Percentiles rank a stretch among this genome's conserved stretches.
phyloP scores from a whole-genome alignment of 2,329 filamentous ascomycete genomes.

The Colletotrichum lupini region DNA sequence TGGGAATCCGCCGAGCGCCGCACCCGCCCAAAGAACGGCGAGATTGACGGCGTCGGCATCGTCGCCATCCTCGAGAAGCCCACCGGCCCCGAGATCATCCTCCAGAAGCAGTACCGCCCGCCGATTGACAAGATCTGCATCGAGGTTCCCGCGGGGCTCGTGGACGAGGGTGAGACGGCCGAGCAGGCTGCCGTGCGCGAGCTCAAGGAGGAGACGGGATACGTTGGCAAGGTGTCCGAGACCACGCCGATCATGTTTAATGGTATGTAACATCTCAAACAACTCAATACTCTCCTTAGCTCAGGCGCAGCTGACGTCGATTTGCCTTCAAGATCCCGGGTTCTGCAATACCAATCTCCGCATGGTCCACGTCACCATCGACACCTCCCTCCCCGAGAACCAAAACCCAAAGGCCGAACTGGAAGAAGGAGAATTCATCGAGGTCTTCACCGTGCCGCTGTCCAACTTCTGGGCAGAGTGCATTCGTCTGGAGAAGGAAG shows the following conservation, averaged over 20 bases:
- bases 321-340: constrained; percentile 60
- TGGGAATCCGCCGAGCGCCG: constrained; percentile 82
- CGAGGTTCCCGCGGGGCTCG: constrained; percentile 72
- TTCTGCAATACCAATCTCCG: constrained; percentile 75
- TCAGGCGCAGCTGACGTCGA: background rate
- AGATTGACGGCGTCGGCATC: constrained; percentile 80
- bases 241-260: constrained; percentile 76
- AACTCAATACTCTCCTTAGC: too few species aligned
- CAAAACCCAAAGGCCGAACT: constrained; percentile 75
- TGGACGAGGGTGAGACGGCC: constrained; percentile 70
- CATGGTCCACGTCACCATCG: constrained; percentile 79
- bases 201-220: constrained; percentile 75
- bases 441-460: constrained; percentile 78
- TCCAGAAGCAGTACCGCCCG: constrained; percentile 76
- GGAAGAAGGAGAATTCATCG: constrained; percentile 86
- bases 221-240: constrained; percentile 64
- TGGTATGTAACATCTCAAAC: constrained; percentile 46
- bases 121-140: constrained; percentile 69
- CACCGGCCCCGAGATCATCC: constrained; percentile 65
- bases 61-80: constrained; percentile 73
- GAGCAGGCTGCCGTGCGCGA: constrained; percentile 73
- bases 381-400: constrained; percentile 76
- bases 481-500: constrained; percentile 73
- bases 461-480: constrained; percentile 73
- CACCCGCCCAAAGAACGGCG: constrained; percentile 69